phyloP scores from a whole-genome alignment of 78 protist genomes.

The Guillardia theta region DNA sequence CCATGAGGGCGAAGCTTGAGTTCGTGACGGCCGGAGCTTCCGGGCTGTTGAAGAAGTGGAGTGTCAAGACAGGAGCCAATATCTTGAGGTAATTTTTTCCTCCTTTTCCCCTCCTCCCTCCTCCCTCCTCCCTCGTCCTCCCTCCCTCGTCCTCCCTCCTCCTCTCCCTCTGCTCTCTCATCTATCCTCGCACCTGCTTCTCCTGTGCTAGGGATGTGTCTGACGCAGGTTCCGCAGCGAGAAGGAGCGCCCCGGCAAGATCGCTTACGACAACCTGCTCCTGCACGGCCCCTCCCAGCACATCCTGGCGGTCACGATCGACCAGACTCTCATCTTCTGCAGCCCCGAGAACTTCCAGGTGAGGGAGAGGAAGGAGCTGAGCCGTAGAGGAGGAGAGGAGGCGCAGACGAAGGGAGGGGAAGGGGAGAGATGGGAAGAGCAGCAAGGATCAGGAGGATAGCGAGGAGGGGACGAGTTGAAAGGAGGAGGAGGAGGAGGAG shows the following conservation, averaged over 20 bases:
- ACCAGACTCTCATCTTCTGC: conserved; percentile 65
- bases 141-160: neutral
- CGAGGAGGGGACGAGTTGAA: too few relatives aligned
- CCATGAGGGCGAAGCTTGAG: neutral
- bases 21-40: conserved; percentile 8
- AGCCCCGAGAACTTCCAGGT: conserved; percentile 7
- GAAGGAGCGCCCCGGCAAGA: neutral
- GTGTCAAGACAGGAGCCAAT: neutral
- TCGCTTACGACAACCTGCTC: neutral
- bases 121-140: neutral
- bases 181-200: neutral
- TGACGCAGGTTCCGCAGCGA: neutral
- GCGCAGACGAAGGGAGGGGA: too few relatives aligned
- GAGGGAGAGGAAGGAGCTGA: too few relatives aligned
- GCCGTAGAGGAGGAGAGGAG: too few relatives aligned
- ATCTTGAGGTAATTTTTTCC: neutral
- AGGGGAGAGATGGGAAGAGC: too few relatives aligned
- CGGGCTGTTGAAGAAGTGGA: neutral
- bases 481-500: too few relatives aligned
- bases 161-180: neutral
- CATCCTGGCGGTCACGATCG: conserved; percentile 61
- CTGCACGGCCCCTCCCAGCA: neutral
- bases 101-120: neutral
- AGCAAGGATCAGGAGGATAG: too few relatives aligned
- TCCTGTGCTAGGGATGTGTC: neutral